Evolutionary conservation across 352 stramenopile genomes (phyloP), one percentile per base, ranked within the genome.

Genomic region (Phytophthora constricta): DNA sequence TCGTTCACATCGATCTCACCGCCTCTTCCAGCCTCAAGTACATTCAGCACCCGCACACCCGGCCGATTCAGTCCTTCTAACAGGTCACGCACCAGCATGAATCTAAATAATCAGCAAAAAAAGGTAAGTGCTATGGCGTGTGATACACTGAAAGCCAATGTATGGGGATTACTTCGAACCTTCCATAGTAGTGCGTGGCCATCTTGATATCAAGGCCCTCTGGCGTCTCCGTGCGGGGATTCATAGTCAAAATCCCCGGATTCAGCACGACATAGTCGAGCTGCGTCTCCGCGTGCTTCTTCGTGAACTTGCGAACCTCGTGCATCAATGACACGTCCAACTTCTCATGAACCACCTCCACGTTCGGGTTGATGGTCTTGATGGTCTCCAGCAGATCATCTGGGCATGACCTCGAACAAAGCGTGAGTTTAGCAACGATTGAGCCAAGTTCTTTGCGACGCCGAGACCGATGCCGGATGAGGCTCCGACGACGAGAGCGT

Each of bases 31-130:
- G 49, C 61, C 17, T 1, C 43, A 7, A 74, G 20, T 16, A 74
- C 41, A 33, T 74, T 74, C 1, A 70, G 28, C 33, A 71, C 61
- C 17, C 55, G 48, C 20, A 70, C 66, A 39, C 55, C 61, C 10
- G 61, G 66, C 7, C 54, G 60, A n/a, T 74, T 41, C n/a, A 74
- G 33, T 0, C 48, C 50, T 20, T 49, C 13, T 3, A 74, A 33
- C 50, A 71, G 33, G 54, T 74, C 66, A 22, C 67, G 53, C 14
- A 63, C 2, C 17, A 74, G 31, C 66, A 74, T 74, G 23, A 74
- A 74, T 25, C 65, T 70, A 10, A 16, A n/a, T 16, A 4, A 4
- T 22, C 47, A 47, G 9, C 41, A 23, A 4, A 19, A 28, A 19
- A 4, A 51, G 45, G 39, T 22, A 14, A 46, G 39, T 23, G 17